Evolutionary conservation across 495 filamentous ascomycete species (phyloP).

Genomic region (Glonium stellatum): DNA sequence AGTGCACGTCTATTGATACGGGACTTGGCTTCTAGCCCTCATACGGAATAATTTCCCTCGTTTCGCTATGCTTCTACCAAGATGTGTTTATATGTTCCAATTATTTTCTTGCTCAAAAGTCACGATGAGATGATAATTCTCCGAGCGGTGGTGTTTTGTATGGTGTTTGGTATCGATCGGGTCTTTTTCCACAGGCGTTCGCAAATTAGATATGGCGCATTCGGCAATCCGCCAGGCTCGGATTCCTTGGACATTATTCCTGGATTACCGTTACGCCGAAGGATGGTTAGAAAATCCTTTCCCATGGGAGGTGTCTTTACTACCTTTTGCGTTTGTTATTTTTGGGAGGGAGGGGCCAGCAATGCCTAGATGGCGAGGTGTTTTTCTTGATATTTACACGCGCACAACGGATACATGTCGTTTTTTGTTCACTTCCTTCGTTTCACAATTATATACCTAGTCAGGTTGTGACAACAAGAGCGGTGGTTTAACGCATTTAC

Average conservation of each 20-base stretch:
- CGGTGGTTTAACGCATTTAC: conserved; percentile 20
- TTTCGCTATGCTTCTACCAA: conserved; percentile 18
- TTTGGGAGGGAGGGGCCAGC: conserved; percentile 3
- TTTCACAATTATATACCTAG: background rate
- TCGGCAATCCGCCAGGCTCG: background rate
- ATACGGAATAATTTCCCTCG: background rate
- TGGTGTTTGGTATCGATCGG: conserved; percentile 17
- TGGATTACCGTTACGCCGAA: conserved; percentile 4
- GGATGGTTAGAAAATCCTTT: conserved; percentile 13
- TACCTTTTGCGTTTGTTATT: conserved; percentile 17
- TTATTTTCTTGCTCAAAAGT: conserved; percentile 20
- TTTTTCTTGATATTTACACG: conserved; percentile 3
- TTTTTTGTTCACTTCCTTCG: conserved; percentile 6
- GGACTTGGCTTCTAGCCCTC: background rate
- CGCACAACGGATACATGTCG: background rate
- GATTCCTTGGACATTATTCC: background rate
- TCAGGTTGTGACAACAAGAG: background rate
- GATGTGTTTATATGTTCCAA: conserved; percentile 23
- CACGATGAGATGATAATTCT: conserved; percentile 24
- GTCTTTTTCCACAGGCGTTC: conserved; percentile 12
- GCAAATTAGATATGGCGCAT: conserved; percentile 18
- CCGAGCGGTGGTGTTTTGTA: conserved; percentile 9
- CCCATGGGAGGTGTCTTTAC: conserved; percentile 14
- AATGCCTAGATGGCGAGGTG: conserved; percentile 17
- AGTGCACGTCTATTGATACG: conserved; percentile 26